phyloP scores from a whole-genome alignment of 164 flowering plant genomes.

The Echeveria elegans region DNA sequence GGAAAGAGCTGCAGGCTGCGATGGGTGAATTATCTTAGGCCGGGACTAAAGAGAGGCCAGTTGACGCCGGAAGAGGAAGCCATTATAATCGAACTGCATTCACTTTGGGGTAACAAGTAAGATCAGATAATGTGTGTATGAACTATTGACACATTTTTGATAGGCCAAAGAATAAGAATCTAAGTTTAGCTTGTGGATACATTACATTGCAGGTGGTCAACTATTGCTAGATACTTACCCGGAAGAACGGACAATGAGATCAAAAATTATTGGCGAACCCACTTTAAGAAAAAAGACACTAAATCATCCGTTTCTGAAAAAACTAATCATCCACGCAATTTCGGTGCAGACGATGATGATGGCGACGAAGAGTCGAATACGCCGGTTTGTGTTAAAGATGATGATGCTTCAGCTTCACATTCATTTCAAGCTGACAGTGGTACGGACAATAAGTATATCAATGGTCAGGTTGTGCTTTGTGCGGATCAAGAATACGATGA shows the following conservation, averaged over 20 bases:
- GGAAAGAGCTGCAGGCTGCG: slow-evolving; percentile 56
- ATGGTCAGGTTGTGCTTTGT: not conserved
- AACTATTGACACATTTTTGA: not conserved
- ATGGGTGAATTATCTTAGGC: slow-evolving; percentile 62
- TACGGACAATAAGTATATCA: not conserved
- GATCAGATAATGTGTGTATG: not conserved
- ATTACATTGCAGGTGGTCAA: slow-evolving; percentile 38
- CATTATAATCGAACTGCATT: slow-evolving; percentile 50
- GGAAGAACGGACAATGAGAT: slow-evolving; percentile 59
- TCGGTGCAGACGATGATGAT: not conserved
- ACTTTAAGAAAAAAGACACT: slow-evolving; percentile 36
- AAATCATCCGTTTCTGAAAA: not conserved
- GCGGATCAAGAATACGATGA: not conserved
- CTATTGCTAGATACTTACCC: slow-evolving; percentile 48
- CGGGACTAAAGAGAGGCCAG: slow-evolving; percentile 50
- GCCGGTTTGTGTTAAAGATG: not conserved
- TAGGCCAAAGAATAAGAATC: not conserved
- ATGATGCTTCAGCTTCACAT: not conserved
- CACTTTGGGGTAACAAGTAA: slow-evolving; percentile 59
- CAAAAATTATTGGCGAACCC: slow-evolving; percentile 61
- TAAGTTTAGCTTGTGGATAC: not conserved
- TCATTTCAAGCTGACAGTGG: not conserved
- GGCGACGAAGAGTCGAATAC: not conserved
- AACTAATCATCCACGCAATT: not conserved
- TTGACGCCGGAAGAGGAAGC: slow-evolving; percentile 52